These are phyloP conservation scores for Globisporangium polare DNA, from an alignment of 352 stramenopile genomes.

Conservation along the genomic window DNA sequence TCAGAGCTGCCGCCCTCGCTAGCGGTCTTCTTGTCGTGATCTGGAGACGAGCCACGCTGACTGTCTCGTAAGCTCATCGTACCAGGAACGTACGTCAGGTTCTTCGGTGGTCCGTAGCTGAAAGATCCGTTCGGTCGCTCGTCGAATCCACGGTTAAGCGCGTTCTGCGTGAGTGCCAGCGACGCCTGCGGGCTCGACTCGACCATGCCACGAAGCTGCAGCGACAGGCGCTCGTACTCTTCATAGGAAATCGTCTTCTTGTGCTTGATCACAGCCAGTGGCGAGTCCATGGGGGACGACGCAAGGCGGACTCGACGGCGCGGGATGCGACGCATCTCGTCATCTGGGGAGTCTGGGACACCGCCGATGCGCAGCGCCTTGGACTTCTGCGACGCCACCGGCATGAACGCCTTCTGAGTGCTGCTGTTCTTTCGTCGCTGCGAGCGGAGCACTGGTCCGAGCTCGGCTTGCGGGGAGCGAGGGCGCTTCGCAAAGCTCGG, in stretches of 20 bases:
- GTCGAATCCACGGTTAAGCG: slow-evolving; percentile 42
- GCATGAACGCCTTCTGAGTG: slow-evolving; percentile 42
- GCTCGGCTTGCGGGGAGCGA: slow-evolving; percentile 26
- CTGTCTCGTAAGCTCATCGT: slow-evolving; percentile 21
- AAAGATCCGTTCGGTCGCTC: slow-evolving; percentile 14
- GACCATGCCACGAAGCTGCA: slow-evolving; percentile 61
- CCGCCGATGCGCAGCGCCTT: slow-evolving; percentile 37
- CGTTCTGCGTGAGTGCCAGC: slow-evolving; percentile 50
- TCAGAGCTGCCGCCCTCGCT: slow-evolving; percentile 22
- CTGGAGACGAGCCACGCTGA: not conserved
- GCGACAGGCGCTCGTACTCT: slow-evolving; percentile 67
- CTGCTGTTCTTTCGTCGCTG: slow-evolving; percentile 35
- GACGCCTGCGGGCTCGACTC: slow-evolving; percentile 56
- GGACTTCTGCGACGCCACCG: slow-evolving; percentile 38
- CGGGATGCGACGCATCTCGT: slow-evolving; percentile 11
- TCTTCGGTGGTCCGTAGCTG: slow-evolving; percentile 16
- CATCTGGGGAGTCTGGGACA: slow-evolving; percentile 12
- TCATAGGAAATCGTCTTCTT: slow-evolving; percentile 76
- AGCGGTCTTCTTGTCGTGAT: slow-evolving; percentile 18
- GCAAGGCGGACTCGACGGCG: slow-evolving; percentile 14
- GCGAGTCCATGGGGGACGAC: slow-evolving; percentile 41
- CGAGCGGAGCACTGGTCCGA: slow-evolving; percentile 26
- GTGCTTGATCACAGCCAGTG: slow-evolving; percentile 61
- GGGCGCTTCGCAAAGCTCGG: slow-evolving; percentile 10
- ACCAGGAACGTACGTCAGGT: slow-evolving; percentile 35